Conservation (phyloP, 495 filamentous ascomycete species). For the Neurospora sp. region DNA sequence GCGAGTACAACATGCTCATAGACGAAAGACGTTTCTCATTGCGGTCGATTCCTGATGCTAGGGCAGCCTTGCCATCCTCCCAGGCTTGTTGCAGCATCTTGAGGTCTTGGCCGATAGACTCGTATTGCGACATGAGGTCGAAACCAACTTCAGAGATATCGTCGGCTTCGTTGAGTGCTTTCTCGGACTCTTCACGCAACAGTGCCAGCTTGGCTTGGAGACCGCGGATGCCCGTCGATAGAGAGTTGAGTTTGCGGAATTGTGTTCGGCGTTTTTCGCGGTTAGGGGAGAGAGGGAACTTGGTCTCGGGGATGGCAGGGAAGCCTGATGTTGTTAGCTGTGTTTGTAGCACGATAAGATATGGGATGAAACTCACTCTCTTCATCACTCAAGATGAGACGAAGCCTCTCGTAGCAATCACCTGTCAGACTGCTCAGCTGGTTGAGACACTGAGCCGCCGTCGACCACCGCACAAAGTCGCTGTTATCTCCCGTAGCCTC, state of each 20-base stretch:
- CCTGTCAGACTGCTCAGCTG: conserved; percentile 48
- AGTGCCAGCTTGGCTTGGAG: conserved; percentile 94
- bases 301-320: conserved; percentile 41
- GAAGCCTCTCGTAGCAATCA: conserved; percentile 44
- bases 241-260: conserved; percentile 70
- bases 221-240: conserved; percentile 83
- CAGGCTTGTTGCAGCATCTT: conserved; percentile 77
- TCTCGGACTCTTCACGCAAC: conserved; percentile 78
- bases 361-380: conserved; percentile 50
- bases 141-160: conserved; percentile 64
- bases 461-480: conserved; percentile 72
- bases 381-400: conserved; percentile 65
- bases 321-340: conserved; percentile 22
- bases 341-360: conserved; percentile 1
- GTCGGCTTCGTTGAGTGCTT: conserved; percentile 59
- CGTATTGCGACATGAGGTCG: conserved; percentile 77
- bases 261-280: conserved; percentile 76
- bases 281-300: conserved; percentile 58
- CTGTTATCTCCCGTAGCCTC: conserved; percentile 73
- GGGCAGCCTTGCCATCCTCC: conserved; percentile 71
- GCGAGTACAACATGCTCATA: conserved; percentile 59
- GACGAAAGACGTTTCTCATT: conserved; percentile 63
- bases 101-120: conserved; percentile 84
- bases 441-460: conserved; percentile 65
- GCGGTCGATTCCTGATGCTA: conserved; percentile 63